Conservation (phyloP, 1,284 basidiomycete species). For the Taiwanofungus camphoratus region DNA sequence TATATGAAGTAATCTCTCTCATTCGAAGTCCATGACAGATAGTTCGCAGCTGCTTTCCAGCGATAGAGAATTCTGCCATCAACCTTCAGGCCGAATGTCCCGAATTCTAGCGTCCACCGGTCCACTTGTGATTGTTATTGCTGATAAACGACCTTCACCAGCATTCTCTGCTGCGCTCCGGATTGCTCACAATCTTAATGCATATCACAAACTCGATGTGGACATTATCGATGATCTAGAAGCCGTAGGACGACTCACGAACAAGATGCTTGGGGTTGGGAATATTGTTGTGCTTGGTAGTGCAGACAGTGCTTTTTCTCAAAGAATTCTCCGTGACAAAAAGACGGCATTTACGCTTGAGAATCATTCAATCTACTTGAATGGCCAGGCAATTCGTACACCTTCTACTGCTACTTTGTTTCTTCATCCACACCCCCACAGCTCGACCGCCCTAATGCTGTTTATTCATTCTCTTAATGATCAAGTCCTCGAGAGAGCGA, state of each 20-base stretch:
- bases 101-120: conserved; percentile 49
- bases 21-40: neutral
- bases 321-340: conserved; percentile 18
- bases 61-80: neutral
- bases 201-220: conserved; percentile 67
- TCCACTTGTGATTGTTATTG: conserved; percentile 52
- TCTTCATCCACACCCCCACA: conserved; percentile 60
- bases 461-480: conserved; percentile 56
- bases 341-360: conserved; percentile 27
- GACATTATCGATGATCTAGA: conserved; percentile 49
- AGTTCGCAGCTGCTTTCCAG: neutral
- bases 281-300: conserved; percentile 57
- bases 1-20: neutral
- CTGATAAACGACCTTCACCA: conserved; percentile 27
- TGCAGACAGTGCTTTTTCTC: conserved; percentile 13
- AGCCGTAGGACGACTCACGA: conserved; percentile 23
- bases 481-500: conserved; percentile 55
- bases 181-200: conserved; percentile 60
- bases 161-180: conserved; percentile 49
- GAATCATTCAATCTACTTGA: conserved; percentile 15
- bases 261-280: conserved; percentile 30
- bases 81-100: conserved; percentile 49
- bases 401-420: conserved; percentile 51
- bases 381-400: neutral
- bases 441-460: conserved; percentile 36